Evolutionary conservation across 2,329 filamentous ascomycete genomes (phyloP), one percentile per base, ranked within the genome.

Genomic region (Sporothrix mexicana): DNA sequence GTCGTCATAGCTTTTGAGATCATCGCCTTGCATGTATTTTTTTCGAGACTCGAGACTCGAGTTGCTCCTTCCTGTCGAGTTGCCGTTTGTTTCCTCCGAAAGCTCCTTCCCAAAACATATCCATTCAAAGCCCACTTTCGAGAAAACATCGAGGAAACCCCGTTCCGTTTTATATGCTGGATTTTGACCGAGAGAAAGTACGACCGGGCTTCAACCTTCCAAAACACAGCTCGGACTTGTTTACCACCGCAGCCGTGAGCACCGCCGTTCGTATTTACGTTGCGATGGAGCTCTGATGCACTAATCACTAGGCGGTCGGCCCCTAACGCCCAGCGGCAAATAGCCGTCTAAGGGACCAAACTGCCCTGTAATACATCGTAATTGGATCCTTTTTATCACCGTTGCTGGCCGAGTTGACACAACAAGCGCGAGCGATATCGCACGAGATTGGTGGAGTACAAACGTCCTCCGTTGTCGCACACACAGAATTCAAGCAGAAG

Each of bases 391-490:
- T 36, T 36, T 36, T 36, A 36, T 36, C 30, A 2, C 30, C 30
- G 5, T 30, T 30, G 30, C 30, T 30, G 30, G 30, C 30, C 30
- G 30, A 30, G 30, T 30, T 7, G 30, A 1, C 30, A 1, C 30
- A 36, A 36, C 47, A 68, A 68, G 66, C 66, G 59, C 36, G 36
- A 73, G 71, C 73, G 73, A 74, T 73, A 74, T 74, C 73, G 73
- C 73, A 71, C 41, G 36, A 59, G 43, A 69, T 64, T 72, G 73
- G 71, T 72, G 71, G 66, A 69, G 68, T 57, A 61, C 70, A 1
- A 53, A 43, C 13, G 36, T 5, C 43, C 70, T 74, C 73, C 73
- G 73, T 74, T 74, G 70, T 74, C 73, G 73, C 73, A 74, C 57
- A 49, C 45, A 51, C 6, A 36, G n/a, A 12, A 10, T 13, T 15